These are phyloP conservation scores for Floccularia luteovirens DNA, from an alignment of 768 basidiomycete species.

Conservation along the genomic window DNA sequence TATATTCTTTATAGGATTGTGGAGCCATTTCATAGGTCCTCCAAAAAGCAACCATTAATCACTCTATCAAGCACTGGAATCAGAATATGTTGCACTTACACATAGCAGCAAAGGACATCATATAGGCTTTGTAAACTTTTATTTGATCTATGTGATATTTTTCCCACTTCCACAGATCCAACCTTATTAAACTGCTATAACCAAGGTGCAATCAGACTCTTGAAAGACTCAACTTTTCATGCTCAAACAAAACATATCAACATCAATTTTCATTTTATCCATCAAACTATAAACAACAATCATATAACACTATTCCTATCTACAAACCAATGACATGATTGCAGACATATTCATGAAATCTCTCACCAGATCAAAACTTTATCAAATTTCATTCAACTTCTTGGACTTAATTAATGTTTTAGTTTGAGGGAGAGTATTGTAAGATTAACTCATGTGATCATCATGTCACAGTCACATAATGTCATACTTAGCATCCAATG, in stretches of 20 bases:
- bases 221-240: conserved; percentile 2
- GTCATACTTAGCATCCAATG: too few species aligned
- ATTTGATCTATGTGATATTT: neutral
- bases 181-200: neutral
- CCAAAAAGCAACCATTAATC: conserved; percentile 10
- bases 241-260: neutral
- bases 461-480: too few species aligned
- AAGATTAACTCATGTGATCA: too few species aligned
- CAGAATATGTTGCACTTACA: neutral
- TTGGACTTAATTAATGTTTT: too few species aligned
- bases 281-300: neutral
- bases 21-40: conserved; percentile 23
- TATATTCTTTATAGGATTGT: conserved; percentile 19
- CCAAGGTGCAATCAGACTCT: neutral
- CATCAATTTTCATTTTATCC: neutral
- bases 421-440: too few species aligned
- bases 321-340: neutral
- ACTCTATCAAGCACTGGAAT: conserved; percentile 1
- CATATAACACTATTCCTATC: neutral
- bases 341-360: neutral
- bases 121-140: neutral
- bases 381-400: too few species aligned
- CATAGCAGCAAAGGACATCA: neutral
- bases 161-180: neutral
- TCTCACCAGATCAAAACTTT: neutral